A percentile compares a stretch with the other conserved stretches of the same genome.
phyloP scores from a whole-genome alignment of 2,329 filamentous ascomycete genomes.

The Massarina eburnea region DNA sequence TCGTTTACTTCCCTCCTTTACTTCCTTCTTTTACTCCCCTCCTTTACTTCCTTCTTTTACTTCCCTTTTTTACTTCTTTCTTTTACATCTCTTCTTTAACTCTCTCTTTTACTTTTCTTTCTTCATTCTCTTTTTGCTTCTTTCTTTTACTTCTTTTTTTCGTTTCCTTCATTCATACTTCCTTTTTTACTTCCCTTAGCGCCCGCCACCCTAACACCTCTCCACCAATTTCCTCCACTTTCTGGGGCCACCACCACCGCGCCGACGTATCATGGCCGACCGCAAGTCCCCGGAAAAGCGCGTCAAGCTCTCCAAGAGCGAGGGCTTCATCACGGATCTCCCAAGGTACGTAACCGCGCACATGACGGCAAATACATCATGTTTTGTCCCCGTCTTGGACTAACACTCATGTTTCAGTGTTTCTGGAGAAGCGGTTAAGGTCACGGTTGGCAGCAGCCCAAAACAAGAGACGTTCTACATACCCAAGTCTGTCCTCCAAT shows the following conservation, averaged over 20 bases:
- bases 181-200: background rate
- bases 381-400: background rate
- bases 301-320: background rate
- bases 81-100: background rate
- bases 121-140: background rate
- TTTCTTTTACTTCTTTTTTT: background rate
- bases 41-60: background rate
- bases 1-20: no score
- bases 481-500: constrained; percentile 5
- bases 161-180: background rate
- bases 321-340: background rate
- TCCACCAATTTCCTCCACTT: background rate
- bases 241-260: background rate
- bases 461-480: constrained; percentile 1
- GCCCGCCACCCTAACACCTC: no score
- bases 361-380: no score
- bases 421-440: background rate
- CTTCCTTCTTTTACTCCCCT: background rate
- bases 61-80: background rate
- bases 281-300: background rate
- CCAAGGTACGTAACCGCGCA: background rate
- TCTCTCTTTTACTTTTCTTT: background rate
- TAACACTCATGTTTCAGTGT: background rate
- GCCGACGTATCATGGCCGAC: background rate
- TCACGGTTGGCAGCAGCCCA: background rate